Base-by-base conservation (phyloP, 2,329 filamentous ascomycete species). In the Microcyclospora tardicrescens region DNA sequence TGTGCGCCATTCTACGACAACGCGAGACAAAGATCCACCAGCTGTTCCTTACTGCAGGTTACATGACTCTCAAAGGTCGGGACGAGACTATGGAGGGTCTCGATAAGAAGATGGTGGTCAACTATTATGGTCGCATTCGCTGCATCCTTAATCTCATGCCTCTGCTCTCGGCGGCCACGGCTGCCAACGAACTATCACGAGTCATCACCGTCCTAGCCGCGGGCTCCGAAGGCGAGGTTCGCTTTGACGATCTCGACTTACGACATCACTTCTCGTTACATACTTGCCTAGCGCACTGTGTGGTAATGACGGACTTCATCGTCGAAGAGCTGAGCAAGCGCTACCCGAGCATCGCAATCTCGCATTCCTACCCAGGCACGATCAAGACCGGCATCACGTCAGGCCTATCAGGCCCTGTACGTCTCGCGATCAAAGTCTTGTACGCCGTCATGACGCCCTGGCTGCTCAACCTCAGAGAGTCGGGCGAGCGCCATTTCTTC, bases 131-230 rank as follows among this genome's bases (percentile, higher is more conserved):
- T 4, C 75, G 75, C 14, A 65, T 71, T 44, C 71, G 72, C 30
- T 72, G 78, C 49, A 63, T 71, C 10, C 41, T 64, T 33, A 74
- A 76, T 38, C 65, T 81, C 1, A 66, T 78, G 8, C 75, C 76
- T 2, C 31, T 69, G 0, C 61, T 81, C 2, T 59, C 61, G 10
- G 52, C 50, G n/a, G 64, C 72, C 0, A 48, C 61, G 0, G 44
- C 58, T 5, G 46, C 45, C 3, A 41, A 47, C 34, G 51, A 59
- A 34, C 61, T 75, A 16, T 64, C 68, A 0, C 69, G 74, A 8
- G 69, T 76, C 8, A 63, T 77, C 16, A 68, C 59, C n/a, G 65
- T 77, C n/a, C 57, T 72, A 1, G 67, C 65, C 0, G 71, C 61
- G 4, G 67, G 69, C n/a, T 61, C 63, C 11, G 74, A 78, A 58